These are phyloP conservation scores for Dioscorea dumetorum DNA, from an alignment of 106 monocot species.

Conservation along the genomic window DNA sequence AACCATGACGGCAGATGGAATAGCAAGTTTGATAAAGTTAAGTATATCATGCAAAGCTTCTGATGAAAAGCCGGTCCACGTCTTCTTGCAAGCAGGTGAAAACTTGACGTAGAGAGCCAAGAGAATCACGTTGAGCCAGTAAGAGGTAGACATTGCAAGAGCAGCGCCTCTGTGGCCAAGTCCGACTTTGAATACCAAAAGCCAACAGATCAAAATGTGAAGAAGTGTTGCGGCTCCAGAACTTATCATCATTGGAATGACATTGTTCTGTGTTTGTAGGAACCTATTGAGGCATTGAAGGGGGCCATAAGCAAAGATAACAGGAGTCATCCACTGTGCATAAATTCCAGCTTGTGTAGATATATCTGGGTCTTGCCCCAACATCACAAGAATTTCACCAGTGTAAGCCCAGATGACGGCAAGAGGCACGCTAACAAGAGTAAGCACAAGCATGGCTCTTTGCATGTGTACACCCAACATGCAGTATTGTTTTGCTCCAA, in stretches of 20 bases:
- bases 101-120: slow-evolving; percentile 24
- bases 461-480: too few relatives aligned
- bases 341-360: slow-evolving; percentile 46
- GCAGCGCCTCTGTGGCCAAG: slow-evolving; percentile 46
- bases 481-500: slow-evolving; percentile 47
- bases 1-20: slow-evolving; percentile 47
- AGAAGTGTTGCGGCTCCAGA: slow-evolving; percentile 21
- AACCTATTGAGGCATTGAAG: slow-evolving; percentile 56
- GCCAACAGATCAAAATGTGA: slow-evolving; percentile 27
- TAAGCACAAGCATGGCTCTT: slow-evolving; percentile 48
- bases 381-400: slow-evolving; percentile 29
- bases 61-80: slow-evolving; percentile 44
- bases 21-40: slow-evolving; percentile 29
- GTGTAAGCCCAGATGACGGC: slow-evolving; percentile 45
- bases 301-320: slow-evolving; percentile 55
- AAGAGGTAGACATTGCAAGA: slow-evolving; percentile 27
- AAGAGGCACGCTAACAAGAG: slow-evolving; percentile 34
- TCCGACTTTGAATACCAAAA: slow-evolving; percentile 31
- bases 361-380: slow-evolving; percentile 61
- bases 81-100: slow-evolving; percentile 27
- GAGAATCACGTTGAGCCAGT: slow-evolving; percentile 35
- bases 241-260: slow-evolving; percentile 40
- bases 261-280: slow-evolving; percentile 64
- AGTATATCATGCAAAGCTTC: slow-evolving; percentile 34
- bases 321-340: slow-evolving; percentile 67